phyloP scores from a whole-genome alignment of 2,329 filamentous ascomycete species.

The Epichloe sibirici region DNA sequence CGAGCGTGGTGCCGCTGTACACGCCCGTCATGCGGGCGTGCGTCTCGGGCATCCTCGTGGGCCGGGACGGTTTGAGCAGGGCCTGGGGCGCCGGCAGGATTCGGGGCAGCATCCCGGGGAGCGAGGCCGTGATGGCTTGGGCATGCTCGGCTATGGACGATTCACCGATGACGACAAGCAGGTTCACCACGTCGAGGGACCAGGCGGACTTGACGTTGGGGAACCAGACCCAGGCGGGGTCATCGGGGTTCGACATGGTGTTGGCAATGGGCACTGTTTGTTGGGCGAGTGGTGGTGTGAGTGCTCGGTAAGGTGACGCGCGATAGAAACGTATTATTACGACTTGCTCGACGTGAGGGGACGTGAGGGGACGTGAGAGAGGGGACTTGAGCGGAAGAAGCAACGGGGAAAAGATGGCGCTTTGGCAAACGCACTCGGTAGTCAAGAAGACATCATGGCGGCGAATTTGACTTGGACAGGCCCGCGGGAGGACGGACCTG shows the following conservation, averaged over 20 bases:
- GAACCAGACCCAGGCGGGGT: constrained; percentile 29
- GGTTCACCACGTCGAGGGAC: constrained; percentile 49
- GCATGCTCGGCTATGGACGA: constrained; percentile 44
- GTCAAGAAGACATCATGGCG: too few species aligned
- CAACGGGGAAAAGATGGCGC: too few species aligned
- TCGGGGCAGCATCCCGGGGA: constrained; percentile 44
- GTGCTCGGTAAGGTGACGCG: too few species aligned
- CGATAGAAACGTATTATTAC: too few species aligned
- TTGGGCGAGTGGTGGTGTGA: too few species aligned
- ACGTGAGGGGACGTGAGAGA: too few species aligned
- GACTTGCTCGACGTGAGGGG: too few species aligned
- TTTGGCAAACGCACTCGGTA: too few species aligned
- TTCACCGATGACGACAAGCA: constrained; percentile 52
- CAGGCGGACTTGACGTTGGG: constrained; percentile 31
- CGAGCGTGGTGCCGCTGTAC: constrained; percentile 40
- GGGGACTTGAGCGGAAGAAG: too few species aligned
- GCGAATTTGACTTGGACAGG: too few species aligned
- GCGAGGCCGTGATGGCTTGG: constrained; percentile 46
- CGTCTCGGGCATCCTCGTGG: constrained; percentile 41
- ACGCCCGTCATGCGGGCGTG: constrained; percentile 46
- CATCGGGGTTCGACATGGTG: constrained; percentile 15
- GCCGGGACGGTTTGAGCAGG: constrained; percentile 43
- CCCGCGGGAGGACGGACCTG: too few species aligned
- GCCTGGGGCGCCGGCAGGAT: constrained; percentile 51
- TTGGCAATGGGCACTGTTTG: too few species aligned